Evolutionary conservation across 139 green algal species (phyloP), one percentile per base, ranked within the genome.

Genomic region (Chlamydomonas sphaeroides): DNA sequence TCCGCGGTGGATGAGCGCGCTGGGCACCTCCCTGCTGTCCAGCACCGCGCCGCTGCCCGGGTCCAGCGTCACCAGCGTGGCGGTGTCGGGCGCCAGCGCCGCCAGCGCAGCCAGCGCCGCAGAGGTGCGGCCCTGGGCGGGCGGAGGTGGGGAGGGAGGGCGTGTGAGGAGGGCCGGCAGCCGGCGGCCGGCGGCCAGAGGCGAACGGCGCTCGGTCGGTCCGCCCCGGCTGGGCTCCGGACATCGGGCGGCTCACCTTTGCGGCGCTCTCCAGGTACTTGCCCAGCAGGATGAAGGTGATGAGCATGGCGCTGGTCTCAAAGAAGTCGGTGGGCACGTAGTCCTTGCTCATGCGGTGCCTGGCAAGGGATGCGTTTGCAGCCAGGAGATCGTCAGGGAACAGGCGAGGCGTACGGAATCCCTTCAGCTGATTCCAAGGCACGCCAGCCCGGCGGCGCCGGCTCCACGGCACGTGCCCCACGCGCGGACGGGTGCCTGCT

Each of bases 301-400:
- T 98, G 35, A 99, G 89, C 94, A 99, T 98, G 28, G 97, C 95
- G 38, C 74, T 88, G 1, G 97, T 99, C 86, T 99, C 97, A 69
- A 99, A 99, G 82, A 99, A 99, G 74, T 99, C 95, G 30, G 95
- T 97, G 41, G 92, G 91, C 65, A 91, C 81, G 78, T 94, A 95
- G 59, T 80, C 70, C 35, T 25, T 49, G 41, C 57, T 30, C n/a
- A 73, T 39, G 10, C 49, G 56, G 65, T 79, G 79, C 38, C 51
- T 78, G n/a, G n/a, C n/a, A n/a, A n/a, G n/a, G n/a, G n/a, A n/a
- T n/a, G n/a, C n/a, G n/a, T n/a, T n/a, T n/a, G n/a, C n/a, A n/a
- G n/a, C n/a, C n/a, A n/a, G n/a, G n/a, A n/a, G n/a, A n/a, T n/a
- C n/a, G n/a, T n/a, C n/a, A n/a, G n/a, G n/a, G n/a, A n/a, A n/a